Evolutionary conservation across 192 early-diverging fungal species (phyloP).

Genomic region (Chytriomyces confervae): DNA sequence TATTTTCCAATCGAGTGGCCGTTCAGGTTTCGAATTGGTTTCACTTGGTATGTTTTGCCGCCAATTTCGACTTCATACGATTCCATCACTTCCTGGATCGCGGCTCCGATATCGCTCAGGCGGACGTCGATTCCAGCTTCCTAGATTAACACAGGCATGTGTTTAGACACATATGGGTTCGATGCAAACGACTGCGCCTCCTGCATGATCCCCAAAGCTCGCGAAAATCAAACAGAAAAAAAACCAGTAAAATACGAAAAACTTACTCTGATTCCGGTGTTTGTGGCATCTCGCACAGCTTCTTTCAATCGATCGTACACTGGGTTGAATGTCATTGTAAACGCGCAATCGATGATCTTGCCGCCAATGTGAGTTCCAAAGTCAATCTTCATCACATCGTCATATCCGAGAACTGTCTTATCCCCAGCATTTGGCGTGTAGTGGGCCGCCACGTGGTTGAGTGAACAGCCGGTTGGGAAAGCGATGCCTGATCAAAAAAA

Average conservation of each 20-base stretch:
- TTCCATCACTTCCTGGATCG: conserved; percentile 97
- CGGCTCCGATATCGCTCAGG: conserved; percentile 92
- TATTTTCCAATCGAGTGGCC: conserved; percentile 94
- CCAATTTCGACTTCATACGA: conserved; percentile 95
- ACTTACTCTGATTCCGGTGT: conserved; percentile 80
- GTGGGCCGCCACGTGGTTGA: conserved; percentile 96
- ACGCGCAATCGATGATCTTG: conserved; percentile 93
- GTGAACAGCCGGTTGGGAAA: conserved; percentile 92
- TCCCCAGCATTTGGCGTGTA: conserved; percentile 98
- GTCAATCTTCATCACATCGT: conserved; percentile 96
- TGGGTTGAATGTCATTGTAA: conserved; percentile 91
- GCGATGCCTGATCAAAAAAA: conserved; percentile 69
- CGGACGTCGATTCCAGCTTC: conserved; percentile 98
- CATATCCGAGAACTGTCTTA: conserved; percentile 82
- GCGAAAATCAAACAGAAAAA: too few species aligned
- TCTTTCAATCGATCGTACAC: conserved; percentile 82
- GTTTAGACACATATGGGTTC: too few species aligned
- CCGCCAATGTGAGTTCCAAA: conserved; percentile 94
- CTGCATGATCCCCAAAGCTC: too few species aligned
- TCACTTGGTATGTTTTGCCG: conserved; percentile 91
- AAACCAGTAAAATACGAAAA: background rate
- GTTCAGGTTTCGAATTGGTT: conserved; percentile 93
- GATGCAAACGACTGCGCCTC: too few species aligned
- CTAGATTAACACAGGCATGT: conserved; percentile 21
- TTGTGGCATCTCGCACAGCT: conserved; percentile 94